Base-by-base conservation (phyloP, 164 flowering plant genomes). In the Chimonanthus salicifolius region DNA sequence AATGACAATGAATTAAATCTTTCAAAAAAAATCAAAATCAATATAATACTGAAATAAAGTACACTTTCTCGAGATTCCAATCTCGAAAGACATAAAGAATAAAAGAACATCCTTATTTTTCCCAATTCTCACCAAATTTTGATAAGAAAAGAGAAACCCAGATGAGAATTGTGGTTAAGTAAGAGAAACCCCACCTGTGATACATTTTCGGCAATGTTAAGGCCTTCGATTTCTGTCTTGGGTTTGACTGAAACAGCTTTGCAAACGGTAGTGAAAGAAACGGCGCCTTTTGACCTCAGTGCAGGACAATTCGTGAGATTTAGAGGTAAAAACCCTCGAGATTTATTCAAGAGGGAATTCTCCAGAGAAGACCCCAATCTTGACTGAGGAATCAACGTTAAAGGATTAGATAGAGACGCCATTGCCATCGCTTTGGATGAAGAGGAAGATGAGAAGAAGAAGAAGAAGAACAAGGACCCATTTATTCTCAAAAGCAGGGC, bases 171-270 rank as follows among this genome's bases (percentile, higher is more conserved):
- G 43, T 8, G 65, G 67, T 7, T 45, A 44, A 2, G 16, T 15
- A 18, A 66, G n/a, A 11, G 47, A 48, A 47, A 66, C 71, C 62
- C 65, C n/a, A 85, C 98, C 95, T 91, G 94, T 62, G 87, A 82
- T 18, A 90, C 97, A 83, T 93, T 92, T 49, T 89, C 87, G 6
- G 97, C 98, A 47, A 93, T 91, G 84, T 91, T 91, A 51, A 93
- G 94, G 11, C 88, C 90, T 81, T 89, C 90, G 75, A 88, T 70
- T 64, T 84, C 88, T 4, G 87, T 82, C 20, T 80, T 78, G 10
- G 86, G 83, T 72, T 82, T 79, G 20, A 84, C 83, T 64, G 97
- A 84, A 18, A 85, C 88, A 0, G 94, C 91, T 71, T 87, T 88
- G 78, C 96, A 88, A 47, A 83, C 82, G 21, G 90, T 77, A 46